These are phyloP conservation scores for Aspergillus pseudoterreus DNA, from an alignment of 2,329 filamentous ascomycete species.

Conservation along the genomic window DNA sequence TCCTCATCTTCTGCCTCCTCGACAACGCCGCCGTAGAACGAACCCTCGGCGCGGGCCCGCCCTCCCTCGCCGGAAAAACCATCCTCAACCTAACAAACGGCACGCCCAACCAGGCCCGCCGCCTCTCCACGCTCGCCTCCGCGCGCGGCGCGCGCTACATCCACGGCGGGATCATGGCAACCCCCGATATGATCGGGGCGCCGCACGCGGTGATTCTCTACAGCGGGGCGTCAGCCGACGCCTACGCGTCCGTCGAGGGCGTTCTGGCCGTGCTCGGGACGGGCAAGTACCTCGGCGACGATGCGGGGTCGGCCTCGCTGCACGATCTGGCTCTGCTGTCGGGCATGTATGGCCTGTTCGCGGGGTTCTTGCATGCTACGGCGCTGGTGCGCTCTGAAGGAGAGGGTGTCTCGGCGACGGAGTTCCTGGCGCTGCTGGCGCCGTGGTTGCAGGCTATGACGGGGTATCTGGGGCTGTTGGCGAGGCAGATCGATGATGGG, in stretches of 20 bases:
- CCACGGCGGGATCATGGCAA: constrained; percentile 14
- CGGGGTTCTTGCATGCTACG: constrained; percentile 11
- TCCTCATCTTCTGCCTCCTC: constrained; percentile 11
- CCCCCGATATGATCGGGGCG: constrained; percentile 10
- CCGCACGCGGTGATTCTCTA: constrained; percentile 8
- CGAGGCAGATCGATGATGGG: constrained; percentile 9
- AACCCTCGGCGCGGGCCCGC: neutral
- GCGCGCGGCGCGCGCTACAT: constrained; percentile 7
- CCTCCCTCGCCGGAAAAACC: constrained; percentile 1
- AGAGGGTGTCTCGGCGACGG: neutral
- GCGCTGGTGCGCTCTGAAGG: constrained; percentile 7
- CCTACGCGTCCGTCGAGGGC: neutral
- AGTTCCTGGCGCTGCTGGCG: constrained; percentile 3
- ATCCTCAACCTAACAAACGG: constrained; percentile 13
- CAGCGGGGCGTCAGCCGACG: neutral
- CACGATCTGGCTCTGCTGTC: constrained; percentile 11
- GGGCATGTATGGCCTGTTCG: constrained; percentile 14
- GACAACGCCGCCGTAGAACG: constrained; percentile 5
- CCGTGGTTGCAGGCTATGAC: constrained; percentile 11
- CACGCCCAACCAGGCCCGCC: constrained; percentile 8
- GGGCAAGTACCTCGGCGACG: constrained; percentile 4
- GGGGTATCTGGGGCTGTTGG: constrained; percentile 6
- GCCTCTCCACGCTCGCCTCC: neutral
- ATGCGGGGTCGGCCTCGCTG: constrained; percentile 10
- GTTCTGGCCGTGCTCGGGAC: constrained; percentile 2